Conservation (phyloP, 371 early-diverging fungal species). For the Rhizopus stolonifer region DNA sequence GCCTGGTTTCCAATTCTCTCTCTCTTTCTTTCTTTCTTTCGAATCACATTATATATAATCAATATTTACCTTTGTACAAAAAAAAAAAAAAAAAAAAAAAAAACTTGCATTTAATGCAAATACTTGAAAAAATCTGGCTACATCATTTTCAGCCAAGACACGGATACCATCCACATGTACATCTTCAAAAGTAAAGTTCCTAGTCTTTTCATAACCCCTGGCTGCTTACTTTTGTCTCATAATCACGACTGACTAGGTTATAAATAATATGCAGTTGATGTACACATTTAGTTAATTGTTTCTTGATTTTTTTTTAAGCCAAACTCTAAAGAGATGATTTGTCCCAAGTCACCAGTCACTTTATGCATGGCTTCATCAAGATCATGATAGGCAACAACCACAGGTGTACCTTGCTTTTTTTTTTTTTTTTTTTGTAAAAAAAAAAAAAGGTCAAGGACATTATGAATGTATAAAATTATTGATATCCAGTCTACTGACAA, state of each 20-base stretch:
- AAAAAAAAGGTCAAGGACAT: background rate
- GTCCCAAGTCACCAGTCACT: slow-evolving; percentile 93
- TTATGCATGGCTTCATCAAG: slow-evolving; percentile 85
- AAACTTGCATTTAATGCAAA: slow-evolving; percentile 83
- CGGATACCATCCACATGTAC: slow-evolving; percentile 87
- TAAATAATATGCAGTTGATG: slow-evolving; percentile 93
- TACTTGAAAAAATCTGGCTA: slow-evolving; percentile 86
- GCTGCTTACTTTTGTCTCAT: slow-evolving; percentile 82
- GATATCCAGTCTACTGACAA: slow-evolving; percentile 89
- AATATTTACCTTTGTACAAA: slow-evolving; percentile 75
- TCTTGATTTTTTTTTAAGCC: slow-evolving; percentile 86
- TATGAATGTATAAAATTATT: background rate
- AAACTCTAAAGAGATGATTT: slow-evolving; percentile 89
- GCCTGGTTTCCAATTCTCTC: too few species aligned
- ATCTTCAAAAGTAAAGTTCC: slow-evolving; percentile 86
- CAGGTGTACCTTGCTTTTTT: slow-evolving; percentile 90
- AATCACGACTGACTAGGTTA: slow-evolving; percentile 92
- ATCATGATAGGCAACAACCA: slow-evolving; percentile 91
- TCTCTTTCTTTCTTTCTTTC: background rate
- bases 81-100: slow-evolving; percentile 75
- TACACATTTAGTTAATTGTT: slow-evolving; percentile 79
- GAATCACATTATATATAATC: background rate
- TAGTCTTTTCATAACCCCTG: slow-evolving; percentile 22
- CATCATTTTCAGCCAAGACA: slow-evolving; percentile 86
- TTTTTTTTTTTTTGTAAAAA: slow-evolving; percentile 32